Evolutionary conservation across 176 grass and related monocot genomes (phyloP).

Genomic region (Oropetium thomaeum): DNA sequence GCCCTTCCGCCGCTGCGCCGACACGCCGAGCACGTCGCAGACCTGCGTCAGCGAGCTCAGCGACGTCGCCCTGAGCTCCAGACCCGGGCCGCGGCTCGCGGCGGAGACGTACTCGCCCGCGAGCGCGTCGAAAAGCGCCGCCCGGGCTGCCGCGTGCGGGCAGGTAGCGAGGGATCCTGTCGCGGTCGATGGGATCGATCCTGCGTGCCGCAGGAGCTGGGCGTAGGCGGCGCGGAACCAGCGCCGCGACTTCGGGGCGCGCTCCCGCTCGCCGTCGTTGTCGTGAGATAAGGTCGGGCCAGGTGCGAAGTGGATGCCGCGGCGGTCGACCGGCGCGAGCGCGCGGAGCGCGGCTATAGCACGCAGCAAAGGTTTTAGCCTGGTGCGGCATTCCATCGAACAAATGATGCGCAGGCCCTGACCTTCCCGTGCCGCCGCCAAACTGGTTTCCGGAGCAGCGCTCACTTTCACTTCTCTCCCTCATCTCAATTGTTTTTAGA

Average conservation of each 20-base stretch:
- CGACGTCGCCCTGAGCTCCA: constrained; percentile 18
- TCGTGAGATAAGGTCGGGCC: not conserved
- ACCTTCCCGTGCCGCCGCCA: not conserved
- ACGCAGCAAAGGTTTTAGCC: not conserved
- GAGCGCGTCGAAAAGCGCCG: constrained; percentile 54
- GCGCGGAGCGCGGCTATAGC: not conserved
- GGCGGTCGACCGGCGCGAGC: not conserved
- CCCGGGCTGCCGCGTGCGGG: constrained; percentile 30
- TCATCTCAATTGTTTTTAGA: too few species aligned
- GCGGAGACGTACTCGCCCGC: constrained; percentile 45
- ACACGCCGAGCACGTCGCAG: constrained; percentile 63
- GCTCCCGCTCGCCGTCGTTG: constrained; percentile 26
- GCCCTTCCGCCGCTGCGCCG: constrained; percentile 62
- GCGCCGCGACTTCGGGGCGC: constrained; percentile 25
- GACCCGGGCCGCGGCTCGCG: not conserved
- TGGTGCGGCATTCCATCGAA: constrained; percentile 53
- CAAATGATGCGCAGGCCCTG: not conserved
- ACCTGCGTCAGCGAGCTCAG: constrained; percentile 60
- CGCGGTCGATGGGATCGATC: not conserved
- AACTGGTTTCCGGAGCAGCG: too few species aligned
- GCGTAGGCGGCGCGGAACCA: constrained; percentile 70
- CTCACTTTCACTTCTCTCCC: too few species aligned
- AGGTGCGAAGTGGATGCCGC: constrained; percentile 34
- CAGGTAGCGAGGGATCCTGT: constrained; percentile 30
- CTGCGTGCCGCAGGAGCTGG: constrained; percentile 49